phyloP scores from a whole-genome alignment of 768 basidiomycete genomes.

The Termitomyces sp. region DNA sequence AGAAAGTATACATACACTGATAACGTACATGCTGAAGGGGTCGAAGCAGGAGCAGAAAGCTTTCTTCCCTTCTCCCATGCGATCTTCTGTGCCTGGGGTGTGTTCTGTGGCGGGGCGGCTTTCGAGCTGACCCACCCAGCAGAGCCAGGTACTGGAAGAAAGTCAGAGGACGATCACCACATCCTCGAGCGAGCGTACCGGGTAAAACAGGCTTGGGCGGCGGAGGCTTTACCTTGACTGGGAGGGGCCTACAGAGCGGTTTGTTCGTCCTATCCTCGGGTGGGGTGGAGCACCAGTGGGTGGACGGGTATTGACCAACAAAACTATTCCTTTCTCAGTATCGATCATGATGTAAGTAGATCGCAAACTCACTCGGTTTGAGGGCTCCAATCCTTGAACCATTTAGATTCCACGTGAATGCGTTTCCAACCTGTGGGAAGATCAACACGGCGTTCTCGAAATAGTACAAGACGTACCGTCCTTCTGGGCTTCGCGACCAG shows the following conservation, averaged over 20 bases:
- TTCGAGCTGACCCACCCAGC: constrained; percentile 28
- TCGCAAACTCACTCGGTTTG: constrained; percentile 29
- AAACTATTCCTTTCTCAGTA: constrained; percentile 23
- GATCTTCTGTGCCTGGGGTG: constrained; percentile 11
- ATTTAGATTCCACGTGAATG: constrained; percentile 37
- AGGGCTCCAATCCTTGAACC: constrained; percentile 41
- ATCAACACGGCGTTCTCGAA: not conserved
- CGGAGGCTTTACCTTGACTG: constrained; percentile 31
- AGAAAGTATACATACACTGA: not conserved
- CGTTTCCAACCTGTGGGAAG: constrained; percentile 46
- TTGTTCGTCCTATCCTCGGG: constrained; percentile 44
- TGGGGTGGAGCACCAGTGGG: constrained; percentile 40
- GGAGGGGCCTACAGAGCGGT: constrained; percentile 43
- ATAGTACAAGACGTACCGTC: constrained; percentile 32
- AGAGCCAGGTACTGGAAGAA: constrained; percentile 36
- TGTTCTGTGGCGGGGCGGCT: constrained; percentile 5
- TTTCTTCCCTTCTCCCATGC: constrained; percentile 21
- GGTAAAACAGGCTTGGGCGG: constrained; percentile 25
- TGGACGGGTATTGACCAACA: constrained; percentile 38
- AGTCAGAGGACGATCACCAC: not conserved
- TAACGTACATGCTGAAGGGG: constrained; percentile 10
- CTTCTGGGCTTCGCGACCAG: constrained; percentile 45
- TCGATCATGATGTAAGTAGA: not conserved
- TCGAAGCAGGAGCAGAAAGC: not conserved
- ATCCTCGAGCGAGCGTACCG: constrained; percentile 21